Base-by-base conservation (phyloP, 2,329 filamentous ascomycete species). In the Trichophyton rubrum region DNA sequence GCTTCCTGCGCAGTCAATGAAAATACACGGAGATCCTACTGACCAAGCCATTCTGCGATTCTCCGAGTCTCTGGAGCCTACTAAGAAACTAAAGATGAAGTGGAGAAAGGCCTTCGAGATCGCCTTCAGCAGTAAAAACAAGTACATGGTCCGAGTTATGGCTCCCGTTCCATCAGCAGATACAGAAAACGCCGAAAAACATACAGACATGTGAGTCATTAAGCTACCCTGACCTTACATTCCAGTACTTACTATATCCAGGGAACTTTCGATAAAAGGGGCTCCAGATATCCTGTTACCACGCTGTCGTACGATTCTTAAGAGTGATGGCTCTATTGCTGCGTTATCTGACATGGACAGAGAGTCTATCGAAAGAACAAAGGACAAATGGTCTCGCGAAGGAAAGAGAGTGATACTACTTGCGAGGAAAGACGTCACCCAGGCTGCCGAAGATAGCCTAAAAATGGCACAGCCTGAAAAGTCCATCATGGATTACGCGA, bases 101-200 rank as follows among this genome's bases (percentile, higher is more conserved):
- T 90, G 86, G 85, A 80, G 80, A 58, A 84, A 81, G 59, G 79
- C 81, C 1, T 90, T 84, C 66, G 83, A 87, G 59, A 75, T 89
- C 30, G 82, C 85, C 0, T 91, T 91, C 71, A 90, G 90, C 74
- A 89, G 85, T 73, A 89, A 89, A 76, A 90, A 90, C 74, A 91
- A 91, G 72, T 90, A 85, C 69, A 90, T 90, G 83, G 81, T 90
- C 60, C 79, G 83, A 38, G 80, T 85, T 0, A 81, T 86, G 56
- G 76, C 76, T 9, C 69, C 69, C 0, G 62, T 67, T 6, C 9
- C 45, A 58, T 64, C 7, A 47, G 17, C 35, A 17, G 11, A n/a
- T 13, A 33, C 11, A 5, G 55, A 30, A 15, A 40, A 27, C 13
- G 51, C 58, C 9, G 30, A 55, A 20, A 13, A 8, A 4, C 13